Evolutionary conservation across 352 stramenopile genomes (phyloP), one percentile per base, ranked within the genome.

Genomic region (Phytophthora litchii): DNA sequence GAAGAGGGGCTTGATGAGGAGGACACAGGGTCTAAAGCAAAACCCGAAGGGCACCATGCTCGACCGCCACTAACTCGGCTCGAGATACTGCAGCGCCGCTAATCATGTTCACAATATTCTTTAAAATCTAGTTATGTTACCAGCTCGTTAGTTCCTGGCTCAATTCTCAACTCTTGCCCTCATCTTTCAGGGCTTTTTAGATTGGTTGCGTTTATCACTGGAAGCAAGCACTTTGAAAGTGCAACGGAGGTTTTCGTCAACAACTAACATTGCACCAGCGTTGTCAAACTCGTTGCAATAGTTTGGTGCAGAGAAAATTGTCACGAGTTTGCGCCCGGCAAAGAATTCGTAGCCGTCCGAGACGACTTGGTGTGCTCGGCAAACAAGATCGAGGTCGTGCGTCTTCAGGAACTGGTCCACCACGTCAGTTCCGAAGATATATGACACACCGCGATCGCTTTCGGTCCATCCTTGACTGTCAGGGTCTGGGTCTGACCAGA

Each of bases 251-350:
- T 48, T 76, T 51, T 90, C 80, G 67, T 92, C 83, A 5, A 94
- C 83, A 25, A 82, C 74, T 12, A 96, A 64, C 67, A 96, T 95
- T 0, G 82, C 83, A 23, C 97, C 97, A n/a, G 97, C 96, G 69
- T 99, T 99, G 75, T 99, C 97, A 72, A 99, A 99, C 82, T 99
- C 97, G 54, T 98, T 98, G 78, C 98, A 99, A 75, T 99, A 99
- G 78, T 99, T 99, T 11, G 98, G 98, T 7, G 98, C 98, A 16
- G 96, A 99, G 69, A 99, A 99, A 48, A 99, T 91, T 12, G 98
- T 99, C 10, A 99, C 97, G 29, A 99, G 88, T 71, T 99, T 97
- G 47, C 97, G 86, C 21, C 94, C 87, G 1, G 97, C 97, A 71
- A 99, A 99, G 77, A 99, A 99, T 79, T 99, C 97, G 80, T 99